Base-by-base conservation (phyloP, 148 eudicot genomes). In the Beta vulgaris region DNA sequence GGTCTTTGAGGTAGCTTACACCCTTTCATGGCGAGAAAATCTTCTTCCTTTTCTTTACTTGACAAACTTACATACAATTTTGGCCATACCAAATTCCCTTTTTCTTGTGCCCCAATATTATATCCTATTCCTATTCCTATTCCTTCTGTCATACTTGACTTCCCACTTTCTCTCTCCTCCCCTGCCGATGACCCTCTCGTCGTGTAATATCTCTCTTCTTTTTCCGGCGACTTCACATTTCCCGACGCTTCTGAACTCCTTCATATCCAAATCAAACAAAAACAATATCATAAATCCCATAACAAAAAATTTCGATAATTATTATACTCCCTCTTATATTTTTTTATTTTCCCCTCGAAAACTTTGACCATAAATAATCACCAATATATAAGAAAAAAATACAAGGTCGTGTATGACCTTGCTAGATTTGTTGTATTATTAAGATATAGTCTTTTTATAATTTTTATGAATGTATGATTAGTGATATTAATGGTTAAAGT, bases 1-100 rank as follows among this genome's bases (percentile, higher is more conserved):
- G 99, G 99, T 82, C 99, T 88, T 71, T 96, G 98, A 60, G 99
- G 97, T n/a, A 82, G 90, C 68, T 92, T 96, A 81, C 93, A 96
- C 2, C 99, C 99, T 85, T 92, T 96, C 93, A 96, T 96, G 0
- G 94, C 97, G 86, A 96, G 63, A 76, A 96, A 96, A 84, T 96
- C 99, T 76, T 92, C 99, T 64, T 96, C 99, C 69, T 96, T 96
- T 61, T 96, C 99, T 85, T 96, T 96, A 51, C 90, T 96, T n/a
- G 99, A 88, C 61, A 95, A 77, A 40, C 88, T 23, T 25, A 90
- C 63, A 23, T 69, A 84, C 10, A 91, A 61, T 68, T 88, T 93
- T n/a, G 98, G 98, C 98, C 91, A 91, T 32, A 87, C 87, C 6
- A 72, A 9, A 53, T 79, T 75, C 73, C 73, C 80, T 23, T 44